A percentile compares a stretch with the other conserved stretches of the same genome.
These are phyloP conservation scores for Lophiotrema nucula DNA, from an alignment of 495 filamentous ascomycete species.

Conservation along the genomic window DNA sequence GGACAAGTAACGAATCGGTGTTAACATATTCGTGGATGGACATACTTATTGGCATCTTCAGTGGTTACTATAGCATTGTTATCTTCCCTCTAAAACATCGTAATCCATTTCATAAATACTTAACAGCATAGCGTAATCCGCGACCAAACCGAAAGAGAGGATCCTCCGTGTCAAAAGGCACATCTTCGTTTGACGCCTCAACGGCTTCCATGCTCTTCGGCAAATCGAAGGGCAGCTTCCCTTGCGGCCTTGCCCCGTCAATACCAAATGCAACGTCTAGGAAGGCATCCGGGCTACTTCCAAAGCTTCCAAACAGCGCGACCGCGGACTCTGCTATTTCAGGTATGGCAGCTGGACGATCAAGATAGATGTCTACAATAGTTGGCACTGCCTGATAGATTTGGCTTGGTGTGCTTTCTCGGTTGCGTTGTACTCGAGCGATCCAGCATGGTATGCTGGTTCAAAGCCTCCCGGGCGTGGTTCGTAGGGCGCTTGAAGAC, in stretches of 20 bases:
- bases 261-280: constrained; percentile 38
- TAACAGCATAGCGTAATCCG: constrained; percentile 10
- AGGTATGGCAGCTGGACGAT: constrained; percentile 38
- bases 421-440: constrained; percentile 39
- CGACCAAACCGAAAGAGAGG: constrained; percentile 18
- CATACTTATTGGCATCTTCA: no score
- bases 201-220: constrained; percentile 7
- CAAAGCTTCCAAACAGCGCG: constrained; percentile 39
- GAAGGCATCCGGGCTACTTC: constrained; percentile 36
- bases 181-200: constrained; percentile 3
- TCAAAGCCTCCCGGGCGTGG: constrained; percentile 40
- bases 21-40: no score
- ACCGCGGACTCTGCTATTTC: constrained; percentile 33
- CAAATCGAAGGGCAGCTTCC: constrained; percentile 19
- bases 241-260: neutral
- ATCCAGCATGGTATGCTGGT: constrained; percentile 38
- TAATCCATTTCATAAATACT: neutral
- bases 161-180: constrained; percentile 20
- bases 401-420: constrained; percentile 38
- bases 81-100: neutral
- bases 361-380: constrained; percentile 39
- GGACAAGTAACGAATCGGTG: no score
- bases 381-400: constrained; percentile 34
- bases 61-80: no score
- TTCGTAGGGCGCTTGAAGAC: constrained; percentile 40